Base-by-base conservation (phyloP, 2,329 filamentous ascomycete species). In the Knufia fluminis region DNA sequence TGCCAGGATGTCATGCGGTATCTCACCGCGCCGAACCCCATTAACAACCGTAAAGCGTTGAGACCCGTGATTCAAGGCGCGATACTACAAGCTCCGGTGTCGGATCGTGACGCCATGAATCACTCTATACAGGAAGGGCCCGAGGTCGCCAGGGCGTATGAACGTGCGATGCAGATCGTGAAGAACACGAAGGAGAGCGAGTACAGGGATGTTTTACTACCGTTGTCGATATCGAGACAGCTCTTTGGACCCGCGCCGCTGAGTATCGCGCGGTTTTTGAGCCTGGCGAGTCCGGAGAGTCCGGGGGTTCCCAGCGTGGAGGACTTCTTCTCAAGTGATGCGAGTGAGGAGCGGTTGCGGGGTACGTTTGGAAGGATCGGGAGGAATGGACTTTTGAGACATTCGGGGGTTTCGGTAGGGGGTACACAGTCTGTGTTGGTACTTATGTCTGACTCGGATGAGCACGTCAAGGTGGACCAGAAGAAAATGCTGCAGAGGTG, bases 271-370 rank as follows among this genome's bases (percentile, higher is more conserved):
- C 64, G 82, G 36, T 83, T 79, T 63, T 61, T 82, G 31, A 78
- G 77, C 41, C 66, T 85, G 4, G 69, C 74, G 0, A 71, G 68
- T 33, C 71, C 71, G 0, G 66, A 66, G 40, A 76, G 72, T 19
- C 77, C 77, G 0, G 68, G 71, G 41, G 66, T 71, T 45, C 72
- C 80, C 3, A 85, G 83, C 8, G 83, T 86, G 51, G 90, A 96
- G 63, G 90, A 95, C 63, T 87, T 85, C 61, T 95, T 94, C 68
- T 90, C 85, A n/a, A 82, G 80, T 2, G 85, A 92, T 61, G 68
- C 92, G n/a, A 65, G 70, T 0, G 75, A 79, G 36, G 71, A 77
- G 26, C 70, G 73, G 16, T 69, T 89, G 4, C 61, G 66, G 20
- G 63, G 63, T 12, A 83, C 82, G n/a, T 95, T 91, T 75, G 76